Evolutionary conservation across 768 basidiomycete genomes (phyloP).

Genomic region (Auricularia cornea): DNA sequence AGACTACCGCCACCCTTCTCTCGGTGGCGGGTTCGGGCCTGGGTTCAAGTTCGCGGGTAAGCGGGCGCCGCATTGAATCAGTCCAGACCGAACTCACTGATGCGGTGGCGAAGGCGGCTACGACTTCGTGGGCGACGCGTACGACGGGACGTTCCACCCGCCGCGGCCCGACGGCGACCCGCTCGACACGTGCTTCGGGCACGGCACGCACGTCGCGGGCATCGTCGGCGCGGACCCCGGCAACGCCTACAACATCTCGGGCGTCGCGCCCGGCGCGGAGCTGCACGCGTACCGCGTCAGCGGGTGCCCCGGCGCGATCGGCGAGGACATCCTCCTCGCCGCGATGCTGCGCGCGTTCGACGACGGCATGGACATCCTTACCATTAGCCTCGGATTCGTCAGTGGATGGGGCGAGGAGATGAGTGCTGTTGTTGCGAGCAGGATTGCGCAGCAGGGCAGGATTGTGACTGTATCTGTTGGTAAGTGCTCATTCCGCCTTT

Average conservation of each 20-base stretch:
- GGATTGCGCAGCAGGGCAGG: conserved; percentile 2
- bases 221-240: conserved; percentile 22
- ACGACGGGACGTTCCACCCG: conserved; percentile 10
- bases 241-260: conserved; percentile 28
- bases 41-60: conserved; percentile 3
- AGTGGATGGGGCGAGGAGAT: conserved; percentile 8
- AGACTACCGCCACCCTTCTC: conserved; percentile 6
- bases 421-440: neutral
- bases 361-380: conserved; percentile 28
- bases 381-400: conserved; percentile 25
- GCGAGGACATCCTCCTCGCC: conserved; percentile 12
- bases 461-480: conserved; percentile 3
- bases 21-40: conserved; percentile 11
- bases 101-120: conserved; percentile 1
- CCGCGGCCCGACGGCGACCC: conserved; percentile 6
- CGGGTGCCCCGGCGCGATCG: conserved; percentile 12
- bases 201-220: conserved; percentile 8
- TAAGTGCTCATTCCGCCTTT: neutral
- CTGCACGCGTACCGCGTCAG: conserved; percentile 18
- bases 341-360: conserved; percentile 8
- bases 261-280: conserved; percentile 28
- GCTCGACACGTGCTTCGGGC: conserved; percentile 4
- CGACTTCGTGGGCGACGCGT: conserved; percentile 8
- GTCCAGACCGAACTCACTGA: too few species aligned
- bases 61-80: too few species aligned